phyloP scores from a whole-genome alignment of 495 filamentous ascomycete species.

The Hypoxylon crocopeplum region DNA sequence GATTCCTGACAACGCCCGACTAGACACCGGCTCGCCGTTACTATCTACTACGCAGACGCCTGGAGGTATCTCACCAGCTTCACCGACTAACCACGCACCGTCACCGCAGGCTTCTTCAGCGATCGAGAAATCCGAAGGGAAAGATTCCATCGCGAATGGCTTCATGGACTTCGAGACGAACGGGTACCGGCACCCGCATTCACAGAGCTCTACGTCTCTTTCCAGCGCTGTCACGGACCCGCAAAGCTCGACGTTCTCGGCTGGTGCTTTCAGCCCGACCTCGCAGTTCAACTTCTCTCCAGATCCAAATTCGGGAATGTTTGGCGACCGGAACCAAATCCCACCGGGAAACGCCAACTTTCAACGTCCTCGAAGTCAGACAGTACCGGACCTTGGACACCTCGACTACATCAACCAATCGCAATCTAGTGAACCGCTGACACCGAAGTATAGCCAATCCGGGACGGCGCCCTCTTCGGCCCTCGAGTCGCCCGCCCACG shows the following conservation, averaged over 20 bases:
- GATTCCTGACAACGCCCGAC: constrained; percentile 63
- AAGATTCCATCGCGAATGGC: constrained; percentile 49
- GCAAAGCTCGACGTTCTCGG: constrained; percentile 71
- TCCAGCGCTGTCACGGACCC: constrained; percentile 66
- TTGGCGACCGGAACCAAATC: constrained; percentile 68
- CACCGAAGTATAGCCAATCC: constrained; percentile 67
- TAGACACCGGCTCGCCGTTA: constrained; percentile 50
- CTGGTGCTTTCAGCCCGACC: constrained; percentile 80
- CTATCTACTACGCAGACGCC: constrained; percentile 71
- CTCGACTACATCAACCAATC: constrained; percentile 73
- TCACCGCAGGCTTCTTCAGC: constrained; percentile 73
- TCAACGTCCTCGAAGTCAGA: constrained; percentile 87
- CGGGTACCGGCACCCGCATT: constrained; percentile 61
- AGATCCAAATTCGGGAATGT: constrained; percentile 73
- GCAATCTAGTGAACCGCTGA: constrained; percentile 66
- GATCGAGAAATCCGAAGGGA: constrained; percentile 71
- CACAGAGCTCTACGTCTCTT: constrained; percentile 62
- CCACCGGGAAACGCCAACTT: constrained; percentile 57
- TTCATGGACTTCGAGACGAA: constrained; percentile 60
- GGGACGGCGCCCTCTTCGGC: constrained; percentile 63
- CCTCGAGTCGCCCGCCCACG: constrained; percentile 75
- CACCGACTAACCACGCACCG: constrained; percentile 62
- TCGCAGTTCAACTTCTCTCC: constrained; percentile 83
- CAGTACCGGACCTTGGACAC: constrained; percentile 77
- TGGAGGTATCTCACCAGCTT: constrained; percentile 74